Evolutionary conservation across 306 rosid genomes (phyloP).

Genomic region (Trifolium repens): DNA sequence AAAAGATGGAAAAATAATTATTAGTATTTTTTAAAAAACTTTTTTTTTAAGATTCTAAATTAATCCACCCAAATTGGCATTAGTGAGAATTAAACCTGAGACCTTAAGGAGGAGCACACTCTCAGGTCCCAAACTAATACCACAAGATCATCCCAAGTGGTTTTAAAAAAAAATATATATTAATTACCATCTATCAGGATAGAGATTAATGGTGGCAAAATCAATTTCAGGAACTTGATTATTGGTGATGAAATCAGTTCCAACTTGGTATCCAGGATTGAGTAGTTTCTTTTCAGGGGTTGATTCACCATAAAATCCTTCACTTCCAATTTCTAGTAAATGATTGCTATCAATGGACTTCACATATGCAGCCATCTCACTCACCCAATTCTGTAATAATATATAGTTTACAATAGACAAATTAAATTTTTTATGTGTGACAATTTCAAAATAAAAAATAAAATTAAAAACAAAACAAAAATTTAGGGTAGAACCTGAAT

Average conservation of each 20-base stretch:
- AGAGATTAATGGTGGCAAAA: constrained; percentile 48
- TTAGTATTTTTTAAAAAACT: too few species aligned
- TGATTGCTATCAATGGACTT: constrained; percentile 52
- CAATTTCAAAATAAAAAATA: too few species aligned
- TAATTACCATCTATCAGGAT: constrained; percentile 50
- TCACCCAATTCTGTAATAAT: constrained; percentile 51
- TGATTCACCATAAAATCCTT: constrained; percentile 53
- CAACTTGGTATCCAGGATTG: constrained; percentile 9
- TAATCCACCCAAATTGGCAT: too few species aligned
- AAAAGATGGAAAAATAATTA: too few species aligned
- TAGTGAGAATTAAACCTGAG: too few species aligned
- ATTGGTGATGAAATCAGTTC: constrained; percentile 56
- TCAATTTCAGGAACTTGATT: constrained; percentile 46
- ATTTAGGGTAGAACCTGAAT: constrained; percentile 39
- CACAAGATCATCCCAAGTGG: too few species aligned
- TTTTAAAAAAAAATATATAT: too few species aligned
- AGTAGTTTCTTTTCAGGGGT: neutral
- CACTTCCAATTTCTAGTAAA: constrained; percentile 47
- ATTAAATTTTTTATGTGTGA: too few species aligned
- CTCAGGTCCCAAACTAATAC: too few species aligned
- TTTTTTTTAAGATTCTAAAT: too few species aligned
- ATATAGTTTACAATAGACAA: neutral
- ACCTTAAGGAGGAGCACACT: too few species aligned
- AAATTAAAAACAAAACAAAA: too few species aligned
- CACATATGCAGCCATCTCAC: constrained; percentile 45